phyloP scores from a whole-genome alignment of 805 yeast species.

The Pachysolen tannophilus region DNA sequence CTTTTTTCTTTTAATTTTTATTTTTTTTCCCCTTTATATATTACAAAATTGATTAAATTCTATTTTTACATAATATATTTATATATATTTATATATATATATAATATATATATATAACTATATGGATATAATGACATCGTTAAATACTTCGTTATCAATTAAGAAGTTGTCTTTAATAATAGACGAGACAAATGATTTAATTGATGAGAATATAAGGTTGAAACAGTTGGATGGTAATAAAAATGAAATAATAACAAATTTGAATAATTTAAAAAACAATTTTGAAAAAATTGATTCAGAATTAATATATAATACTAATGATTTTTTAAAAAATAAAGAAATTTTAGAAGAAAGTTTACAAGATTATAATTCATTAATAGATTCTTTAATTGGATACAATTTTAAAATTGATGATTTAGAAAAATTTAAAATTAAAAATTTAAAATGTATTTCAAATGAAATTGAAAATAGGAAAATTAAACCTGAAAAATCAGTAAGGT shows the following conservation, averaged over 20 bases:
- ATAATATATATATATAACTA: too few species aligned
- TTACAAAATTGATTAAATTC: too few species aligned
- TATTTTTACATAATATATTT: too few species aligned
- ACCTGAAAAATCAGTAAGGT: constrained; percentile 14
- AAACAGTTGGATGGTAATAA: constrained; percentile 2
- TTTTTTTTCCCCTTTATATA: too few species aligned
- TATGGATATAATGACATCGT: constrained; percentile 4
- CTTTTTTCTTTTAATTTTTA: too few species aligned
- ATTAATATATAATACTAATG: constrained; percentile 6
- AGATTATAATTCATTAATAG: neutral
- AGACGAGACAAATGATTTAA: constrained; percentile 2
- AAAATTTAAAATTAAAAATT: neutral
- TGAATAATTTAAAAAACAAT: neutral
- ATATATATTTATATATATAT: too few species aligned
- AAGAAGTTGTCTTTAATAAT: constrained; percentile 3
- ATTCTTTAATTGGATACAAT: neutral
- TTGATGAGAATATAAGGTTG: constrained; percentile 5
- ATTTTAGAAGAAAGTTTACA: neutral
- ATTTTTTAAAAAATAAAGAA: constrained; percentile 2
- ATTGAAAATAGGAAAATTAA: neutral
- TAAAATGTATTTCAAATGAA: constrained; percentile 3
- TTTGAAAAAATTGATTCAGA: constrained; percentile 7
- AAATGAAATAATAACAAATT: constrained; percentile 1
- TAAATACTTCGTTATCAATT: constrained; percentile 3
- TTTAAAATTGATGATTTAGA: neutral